Conservation (phyloP, 2,329 filamentous ascomycete genomes). For the Epichloe bromicola region DNA sequence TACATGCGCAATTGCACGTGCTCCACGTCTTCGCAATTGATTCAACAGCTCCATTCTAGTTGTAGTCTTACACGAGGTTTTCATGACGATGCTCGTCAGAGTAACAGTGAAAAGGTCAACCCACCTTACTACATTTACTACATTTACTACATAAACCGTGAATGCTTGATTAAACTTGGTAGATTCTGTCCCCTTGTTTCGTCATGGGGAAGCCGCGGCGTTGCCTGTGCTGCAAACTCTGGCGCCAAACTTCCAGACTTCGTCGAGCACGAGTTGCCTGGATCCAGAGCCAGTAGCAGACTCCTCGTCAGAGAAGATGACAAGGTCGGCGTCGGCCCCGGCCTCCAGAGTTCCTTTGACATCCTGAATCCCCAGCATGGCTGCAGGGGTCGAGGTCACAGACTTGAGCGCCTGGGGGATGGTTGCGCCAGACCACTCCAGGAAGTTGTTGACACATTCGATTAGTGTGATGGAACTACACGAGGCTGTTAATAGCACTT, state of each 20-base stretch:
- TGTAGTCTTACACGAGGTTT: background rate
- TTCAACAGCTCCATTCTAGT: background rate
- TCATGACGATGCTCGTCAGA: background rate
- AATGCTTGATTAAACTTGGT: background rate
- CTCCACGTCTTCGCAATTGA: background rate
- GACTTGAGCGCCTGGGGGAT: constrained; percentile 56
- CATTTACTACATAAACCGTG: background rate
- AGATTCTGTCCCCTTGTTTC: background rate
- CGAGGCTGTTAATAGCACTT: constrained; percentile 2
- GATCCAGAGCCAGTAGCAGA: constrained; percentile 23
- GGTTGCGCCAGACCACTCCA: constrained; percentile 56
- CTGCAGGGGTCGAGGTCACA: constrained; percentile 65
- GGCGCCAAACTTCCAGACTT: constrained; percentile 69
- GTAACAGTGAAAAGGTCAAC: background rate
- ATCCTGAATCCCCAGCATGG: constrained; percentile 56
- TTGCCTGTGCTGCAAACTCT: constrained; percentile 26
- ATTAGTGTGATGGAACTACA: constrained; percentile 56
- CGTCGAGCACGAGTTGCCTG: constrained; percentile 49
- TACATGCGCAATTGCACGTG: background rate
- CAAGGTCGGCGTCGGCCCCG: constrained; percentile 56
- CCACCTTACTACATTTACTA: background rate
- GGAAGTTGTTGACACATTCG: constrained; percentile 72
- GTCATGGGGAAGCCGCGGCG: background rate
- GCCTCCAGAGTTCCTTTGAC: constrained; percentile 52
- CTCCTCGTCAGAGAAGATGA: constrained; percentile 47